A percentile compares a stretch with the other conserved stretches of the same genome.
Evolutionary conservation across 2,329 filamentous ascomycete genomes (phyloP).

Genomic region (Phoma sp.): DNA sequence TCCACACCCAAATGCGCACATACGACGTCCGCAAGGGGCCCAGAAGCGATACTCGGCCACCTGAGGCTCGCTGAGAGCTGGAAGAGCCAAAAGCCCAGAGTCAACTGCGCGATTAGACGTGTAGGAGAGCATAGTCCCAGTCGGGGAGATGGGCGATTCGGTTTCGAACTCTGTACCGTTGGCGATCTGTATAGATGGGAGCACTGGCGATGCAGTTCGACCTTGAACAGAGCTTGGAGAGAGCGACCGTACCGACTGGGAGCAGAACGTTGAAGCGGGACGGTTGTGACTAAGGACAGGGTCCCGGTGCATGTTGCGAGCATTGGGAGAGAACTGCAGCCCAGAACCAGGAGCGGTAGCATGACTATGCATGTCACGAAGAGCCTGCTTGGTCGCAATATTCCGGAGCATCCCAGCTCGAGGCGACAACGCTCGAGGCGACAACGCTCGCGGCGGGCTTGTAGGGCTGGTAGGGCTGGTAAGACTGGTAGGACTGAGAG

Average conservation of each 20-base stretch:
- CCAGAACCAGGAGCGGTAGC: neutral
- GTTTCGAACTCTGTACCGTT: slow-evolving; percentile 38
- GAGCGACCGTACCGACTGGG: neutral
- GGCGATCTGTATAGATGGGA: slow-evolving; percentile 34
- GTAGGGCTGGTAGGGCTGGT: too few species aligned
- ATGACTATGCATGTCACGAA: neutral
- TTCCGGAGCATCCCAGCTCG: slow-evolving; percentile 39
- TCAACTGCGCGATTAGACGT: slow-evolving; percentile 38
- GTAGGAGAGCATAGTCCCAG: slow-evolving; percentile 41
- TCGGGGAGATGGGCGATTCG: slow-evolving; percentile 34
- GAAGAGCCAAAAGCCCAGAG: slow-evolving; percentile 39
- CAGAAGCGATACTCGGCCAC: slow-evolving; percentile 49
- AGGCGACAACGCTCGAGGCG: slow-evolving; percentile 28
- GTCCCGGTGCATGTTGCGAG: neutral
- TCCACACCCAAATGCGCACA: slow-evolving; percentile 45
- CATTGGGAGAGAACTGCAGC: neutral
- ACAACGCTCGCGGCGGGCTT: too few species aligned
- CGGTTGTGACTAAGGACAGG: neutral
- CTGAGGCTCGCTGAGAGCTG: slow-evolving; percentile 39
- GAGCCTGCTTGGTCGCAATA: slow-evolving; percentile 14
- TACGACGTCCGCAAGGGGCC: slow-evolving; percentile 40
- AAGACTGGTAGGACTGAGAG: slow-evolving; percentile 20
- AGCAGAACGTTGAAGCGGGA: neutral
- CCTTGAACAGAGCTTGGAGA: neutral
- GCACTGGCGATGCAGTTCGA: neutral